Conservation (phyloP, 805 yeast genomes). For the Wickerhamomyces hampshirensis region DNA sequence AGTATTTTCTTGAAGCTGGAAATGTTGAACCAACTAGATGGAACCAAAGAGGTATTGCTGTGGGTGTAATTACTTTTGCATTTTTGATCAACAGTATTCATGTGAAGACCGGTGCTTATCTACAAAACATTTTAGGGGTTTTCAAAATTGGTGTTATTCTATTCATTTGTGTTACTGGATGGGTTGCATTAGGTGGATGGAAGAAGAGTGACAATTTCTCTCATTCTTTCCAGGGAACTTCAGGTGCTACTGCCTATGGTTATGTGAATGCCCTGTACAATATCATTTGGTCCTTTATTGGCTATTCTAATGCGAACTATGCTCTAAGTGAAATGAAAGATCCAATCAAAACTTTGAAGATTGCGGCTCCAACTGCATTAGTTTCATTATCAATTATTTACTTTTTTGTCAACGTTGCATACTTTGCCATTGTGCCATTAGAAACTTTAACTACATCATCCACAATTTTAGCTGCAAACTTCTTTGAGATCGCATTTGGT, state of each 20-base stretch:
- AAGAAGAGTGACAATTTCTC: conserved; percentile 55
- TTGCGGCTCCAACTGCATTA: conserved; percentile 75
- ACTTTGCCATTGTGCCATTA: conserved; percentile 75
- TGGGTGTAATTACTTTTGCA: conserved; percentile 68
- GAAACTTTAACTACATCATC: conserved; percentile 57
- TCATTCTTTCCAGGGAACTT: conserved; percentile 51
- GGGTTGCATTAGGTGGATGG: conserved; percentile 79
- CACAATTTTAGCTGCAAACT: conserved; percentile 68
- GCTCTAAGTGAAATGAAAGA: conserved; percentile 76
- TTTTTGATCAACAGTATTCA: conserved; percentile 57
- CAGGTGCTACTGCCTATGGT: conserved; percentile 57
- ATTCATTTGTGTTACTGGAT: conserved; percentile 71
- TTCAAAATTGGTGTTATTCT: conserved; percentile 70
- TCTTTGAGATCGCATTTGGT: conserved; percentile 71
- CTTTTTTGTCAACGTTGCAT: conserved; percentile 73
- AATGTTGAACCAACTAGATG: conserved; percentile 62
- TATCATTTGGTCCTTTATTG: conserved; percentile 81
- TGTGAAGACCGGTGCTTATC: conserved; percentile 60
- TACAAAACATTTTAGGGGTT: conserved; percentile 63
- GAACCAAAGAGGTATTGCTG: conserved; percentile 74
- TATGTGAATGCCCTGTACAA: conserved; percentile 73
- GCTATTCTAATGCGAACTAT: conserved; percentile 79
- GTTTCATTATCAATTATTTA: conserved; percentile 57
- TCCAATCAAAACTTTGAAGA: conserved; percentile 62
- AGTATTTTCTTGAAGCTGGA: conserved; percentile 72